Evolutionary conservation across 1,284 basidiomycete species (phyloP), one percentile per base, ranked within the genome.

Genomic region (Ganoderma multipileum): DNA sequence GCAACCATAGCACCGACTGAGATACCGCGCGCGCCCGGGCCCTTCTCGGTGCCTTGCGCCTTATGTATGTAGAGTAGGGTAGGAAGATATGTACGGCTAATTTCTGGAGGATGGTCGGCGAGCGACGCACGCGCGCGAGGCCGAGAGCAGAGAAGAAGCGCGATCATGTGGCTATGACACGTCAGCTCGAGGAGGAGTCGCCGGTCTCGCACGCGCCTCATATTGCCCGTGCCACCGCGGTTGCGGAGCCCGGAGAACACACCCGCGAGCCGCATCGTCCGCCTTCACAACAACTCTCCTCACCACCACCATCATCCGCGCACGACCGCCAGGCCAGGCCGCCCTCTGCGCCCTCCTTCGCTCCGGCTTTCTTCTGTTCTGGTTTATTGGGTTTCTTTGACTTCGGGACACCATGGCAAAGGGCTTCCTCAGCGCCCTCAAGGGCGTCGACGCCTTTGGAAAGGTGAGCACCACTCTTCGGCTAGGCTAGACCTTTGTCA

Each of bases 371-470:
- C 73, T 72, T 50, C 52, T 57, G 61, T 76, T 54, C 58, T 58
- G 55, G 55, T 36, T 68, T 72, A 72, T 74, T 68, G 63, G 73
- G 72, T 77, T 60, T 71, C 71, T 73, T 76, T 74, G 75, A 76
- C 76, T 60, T 74, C 77, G 72, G 68, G 68, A 65, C 71, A 70
- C 52, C 11, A 81, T 82, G 93, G 92, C 92, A 71, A 93, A 91
- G 82, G 90, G 91, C 73, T 81, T 94, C 73, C 86, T 93, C 77
- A 86, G 86, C 65, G 87, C 85, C 74, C 86, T 95, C 73, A 95
- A 93, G 79, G 91, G 93, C 80, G 87, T 99, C 71, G 97, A 99
- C 86, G 97, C 97, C 81, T 99, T 99, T 85, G 97, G 96, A 73
- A 99, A 98, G 91, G 97, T 96, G 77, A 76, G 71, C 65, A 65